Evolutionary conservation across 164 flowering plant genomes (phyloP).

Genomic region (Cinnamomum chago): DNA sequence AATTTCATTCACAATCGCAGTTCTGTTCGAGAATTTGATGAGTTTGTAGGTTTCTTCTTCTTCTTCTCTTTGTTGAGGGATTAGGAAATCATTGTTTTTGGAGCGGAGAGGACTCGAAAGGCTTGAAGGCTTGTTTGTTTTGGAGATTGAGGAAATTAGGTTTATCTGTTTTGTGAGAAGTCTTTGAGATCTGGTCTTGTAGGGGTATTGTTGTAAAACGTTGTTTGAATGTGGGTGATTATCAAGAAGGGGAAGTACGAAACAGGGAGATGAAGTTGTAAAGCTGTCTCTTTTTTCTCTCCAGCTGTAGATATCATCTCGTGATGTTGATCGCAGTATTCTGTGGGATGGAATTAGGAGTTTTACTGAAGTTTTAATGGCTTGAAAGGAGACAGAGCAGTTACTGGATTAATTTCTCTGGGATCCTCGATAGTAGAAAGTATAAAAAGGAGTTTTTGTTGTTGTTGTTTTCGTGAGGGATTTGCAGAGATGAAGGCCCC

Average conservation of each 20-base stretch:
- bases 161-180: too few relatives aligned
- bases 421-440: too few relatives aligned
- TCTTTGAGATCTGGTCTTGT: neutral
- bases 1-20: neutral
- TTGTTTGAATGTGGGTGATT: neutral
- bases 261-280: neutral
- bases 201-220: neutral
- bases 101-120: neutral
- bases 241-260: too few relatives aligned
- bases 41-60: neutral
- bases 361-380: too few relatives aligned
- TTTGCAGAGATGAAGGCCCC: slow-evolving; percentile 67
- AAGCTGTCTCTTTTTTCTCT: too few relatives aligned
- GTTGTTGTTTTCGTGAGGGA: neutral
- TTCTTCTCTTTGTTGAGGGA: too few relatives aligned
- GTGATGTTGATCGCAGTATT: neutral
- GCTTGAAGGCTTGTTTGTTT: neutral
- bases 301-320: neutral
- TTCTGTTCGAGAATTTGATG: neutral
- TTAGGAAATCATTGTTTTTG: too few relatives aligned
- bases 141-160: neutral
- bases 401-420: too few relatives aligned
- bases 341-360: too few relatives aligned
- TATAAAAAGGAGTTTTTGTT: neutral
- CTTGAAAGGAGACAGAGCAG: too few relatives aligned